These are phyloP conservation scores for Parasarocladium wereldwijsianum DNA, from an alignment of 2,329 filamentous ascomycete genomes.

Conservation along the genomic window DNA sequence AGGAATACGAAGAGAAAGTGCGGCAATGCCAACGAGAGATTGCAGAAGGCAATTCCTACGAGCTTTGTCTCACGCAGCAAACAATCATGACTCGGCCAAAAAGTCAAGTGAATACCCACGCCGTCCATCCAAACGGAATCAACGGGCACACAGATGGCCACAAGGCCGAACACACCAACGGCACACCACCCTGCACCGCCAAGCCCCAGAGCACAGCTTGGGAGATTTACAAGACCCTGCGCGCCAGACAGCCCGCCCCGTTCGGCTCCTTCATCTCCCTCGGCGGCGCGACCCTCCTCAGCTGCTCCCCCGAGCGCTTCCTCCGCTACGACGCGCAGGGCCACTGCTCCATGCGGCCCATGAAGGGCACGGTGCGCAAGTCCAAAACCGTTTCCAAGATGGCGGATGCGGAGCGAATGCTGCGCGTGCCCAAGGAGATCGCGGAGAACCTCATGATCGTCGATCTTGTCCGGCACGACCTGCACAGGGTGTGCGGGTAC, in stretches of 20 bases:
- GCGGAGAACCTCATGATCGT: conserved; percentile 71
- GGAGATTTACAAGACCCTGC: conserved; percentile 7
- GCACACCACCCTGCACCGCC: too few relatives aligned
- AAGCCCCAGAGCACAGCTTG: conserved; percentile 18
- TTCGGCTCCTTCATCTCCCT: conserved; percentile 49
- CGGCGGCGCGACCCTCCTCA: conserved; percentile 37
- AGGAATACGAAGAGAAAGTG: conserved; percentile 7
- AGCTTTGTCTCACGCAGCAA: conserved; percentile 8
- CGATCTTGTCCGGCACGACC: conserved; percentile 57
- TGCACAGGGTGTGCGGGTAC: conserved; percentile 46
- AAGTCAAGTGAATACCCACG: conserved; percentile 8
- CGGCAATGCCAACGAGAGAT: conserved; percentile 7
- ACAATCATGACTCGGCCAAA: conserved; percentile 32
- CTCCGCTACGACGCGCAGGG: conserved; percentile 31
- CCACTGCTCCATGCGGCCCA: conserved; percentile 48
- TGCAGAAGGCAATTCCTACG: conserved; percentile 7
- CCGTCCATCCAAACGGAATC: conserved; percentile 15
- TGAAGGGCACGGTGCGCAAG: conserved; percentile 61
- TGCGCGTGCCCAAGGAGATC: conserved; percentile 47
- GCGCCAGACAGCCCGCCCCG: conserved; percentile 10
- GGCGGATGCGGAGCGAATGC: conserved; percentile 7
- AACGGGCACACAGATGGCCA: conserved; percentile 1
- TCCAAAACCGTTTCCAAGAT: conserved; percentile 15
- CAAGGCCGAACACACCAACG: not conserved
- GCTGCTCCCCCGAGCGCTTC: conserved; percentile 46